Conservation (phyloP, 805 yeast species). For the Dipodascus geniculatus region DNA sequence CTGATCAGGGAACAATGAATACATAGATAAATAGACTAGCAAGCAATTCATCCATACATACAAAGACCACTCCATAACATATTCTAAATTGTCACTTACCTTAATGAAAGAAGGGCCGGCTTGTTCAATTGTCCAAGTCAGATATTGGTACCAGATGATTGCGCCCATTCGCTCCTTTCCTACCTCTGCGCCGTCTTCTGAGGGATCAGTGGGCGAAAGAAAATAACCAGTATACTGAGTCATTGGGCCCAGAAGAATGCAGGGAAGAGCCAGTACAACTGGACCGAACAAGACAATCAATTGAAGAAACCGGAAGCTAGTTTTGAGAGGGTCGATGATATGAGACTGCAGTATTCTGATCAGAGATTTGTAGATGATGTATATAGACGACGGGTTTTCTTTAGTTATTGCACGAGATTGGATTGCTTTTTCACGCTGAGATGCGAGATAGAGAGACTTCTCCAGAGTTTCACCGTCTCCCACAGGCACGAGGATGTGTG, state of each 20-base stretch:
- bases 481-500: not conserved
- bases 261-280: constrained; percentile 51
- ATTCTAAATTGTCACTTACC: constrained; percentile 14
- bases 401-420: not conserved
- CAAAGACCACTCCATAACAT: not conserved
- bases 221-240: not conserved
- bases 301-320: constrained; percentile 58
- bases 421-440: not conserved
- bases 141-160: constrained; percentile 52
- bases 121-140: constrained; percentile 56
- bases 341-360: constrained; percentile 19
- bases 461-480: not conserved
- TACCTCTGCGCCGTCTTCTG: constrained; percentile 18
- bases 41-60: not conserved
- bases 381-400: not conserved
- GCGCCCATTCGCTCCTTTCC: constrained; percentile 47
- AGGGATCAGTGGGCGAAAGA: constrained; percentile 4
- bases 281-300: constrained; percentile 60
- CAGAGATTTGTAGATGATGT: not conserved
- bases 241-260: constrained; percentile 35
- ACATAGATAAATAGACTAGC: not conserved
- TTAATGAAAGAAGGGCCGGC: constrained; percentile 80
- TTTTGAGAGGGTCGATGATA: constrained; percentile 56
- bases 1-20: not conserved
- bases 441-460: not conserved